These are phyloP conservation scores for Canavalia gladiata DNA, from an alignment of 306 rosid genomes.

Conservation along the genomic window DNA sequence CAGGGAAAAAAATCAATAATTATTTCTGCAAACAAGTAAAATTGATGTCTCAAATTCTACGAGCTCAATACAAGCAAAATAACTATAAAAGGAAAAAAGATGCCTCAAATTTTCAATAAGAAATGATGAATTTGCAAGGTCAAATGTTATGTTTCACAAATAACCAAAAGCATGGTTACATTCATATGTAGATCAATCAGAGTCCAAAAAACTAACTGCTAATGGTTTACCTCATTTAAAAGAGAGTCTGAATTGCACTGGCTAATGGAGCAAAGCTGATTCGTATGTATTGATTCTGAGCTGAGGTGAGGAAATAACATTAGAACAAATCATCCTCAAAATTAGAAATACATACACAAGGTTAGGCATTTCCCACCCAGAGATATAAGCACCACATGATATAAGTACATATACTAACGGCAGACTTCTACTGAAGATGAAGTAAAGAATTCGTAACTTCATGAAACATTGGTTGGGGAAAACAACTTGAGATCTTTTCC, in stretches of 20 bases:
- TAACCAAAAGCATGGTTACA: constrained; percentile 30
- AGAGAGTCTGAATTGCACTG: constrained; percentile 92
- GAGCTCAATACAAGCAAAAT: constrained; percentile 31
- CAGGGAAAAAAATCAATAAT: constrained; percentile 35
- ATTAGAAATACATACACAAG: constrained; percentile 44
- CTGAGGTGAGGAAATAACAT: constrained; percentile 64
- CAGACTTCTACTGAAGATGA: constrained; percentile 19
- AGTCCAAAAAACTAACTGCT: constrained; percentile 35
- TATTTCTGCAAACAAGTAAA: constrained; percentile 30
- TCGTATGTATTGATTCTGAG: constrained; percentile 87
- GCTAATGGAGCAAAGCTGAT: constrained; percentile 96
- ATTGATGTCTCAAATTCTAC: neutral
- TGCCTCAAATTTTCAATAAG: neutral
- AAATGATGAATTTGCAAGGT: constrained; percentile 32
- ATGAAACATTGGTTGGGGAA: constrained; percentile 3
- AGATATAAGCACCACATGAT: constrained; percentile 18
- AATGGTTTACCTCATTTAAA: constrained; percentile 77
- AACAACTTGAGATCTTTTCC: constrained; percentile 32
- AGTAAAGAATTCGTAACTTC: constrained; percentile 37
- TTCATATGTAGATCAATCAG: constrained; percentile 12
- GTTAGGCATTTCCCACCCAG: constrained; percentile 33
- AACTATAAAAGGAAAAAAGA: constrained; percentile 23
- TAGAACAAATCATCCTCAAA: constrained; percentile 48
- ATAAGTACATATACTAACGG: constrained; percentile 1
- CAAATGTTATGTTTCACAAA: constrained; percentile 37